Base-by-base conservation (phyloP, 192 early-diverging fungal genomes). In the Coemansia aciculifera region DNA sequence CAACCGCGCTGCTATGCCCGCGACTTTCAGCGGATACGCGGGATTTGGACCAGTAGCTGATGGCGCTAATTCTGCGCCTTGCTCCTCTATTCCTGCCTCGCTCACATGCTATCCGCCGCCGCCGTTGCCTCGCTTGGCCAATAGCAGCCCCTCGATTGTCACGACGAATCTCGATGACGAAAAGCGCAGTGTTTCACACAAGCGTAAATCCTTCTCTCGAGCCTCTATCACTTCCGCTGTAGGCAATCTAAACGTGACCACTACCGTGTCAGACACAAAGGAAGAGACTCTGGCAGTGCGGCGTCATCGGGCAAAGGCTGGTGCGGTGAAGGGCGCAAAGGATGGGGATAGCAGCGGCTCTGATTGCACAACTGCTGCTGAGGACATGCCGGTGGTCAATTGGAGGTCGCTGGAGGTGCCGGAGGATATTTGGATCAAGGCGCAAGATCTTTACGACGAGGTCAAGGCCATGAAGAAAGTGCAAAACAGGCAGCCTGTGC, bases 401-500 rank as follows among this genome's bases (percentile, higher is more conserved):
- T 82, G 80, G 80, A 51, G 44, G 24, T 36, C 63, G 11, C 68
- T 82, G 2, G 72, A 73, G 31, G 67, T 82, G 3, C 75, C 80
- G 11, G 74, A 72, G 66, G 63, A 61, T 0, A 67, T 82, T 36
- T 82, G 74, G 74, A 7, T 27, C 5, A 66, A 76, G 43, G 69
- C 75, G 15, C 74, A 66, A 5, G 63, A 66, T 63, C 72, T 87
- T 5, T 89, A 87, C 64, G 84, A 88, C 31, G 38, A 77, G 21
- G 85, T 89, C 34, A 88, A 88, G 63, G 73, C 77, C 17, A 66
- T 86, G 56, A 87, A 87, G 68, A 85, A 84, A 34, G 85, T 89
- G 66, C 86, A 88, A 68, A 89, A 88, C 74, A 75, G 88, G 15
- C 88, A 89, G 67, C 88, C 88, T 32, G 74, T 85, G 21, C 84